A percentile compares a stretch with the other conserved stretches of the same genome.
Conservation (phyloP, 2,329 filamentous ascomycete genomes). For the Botrytis deweyae region DNA sequence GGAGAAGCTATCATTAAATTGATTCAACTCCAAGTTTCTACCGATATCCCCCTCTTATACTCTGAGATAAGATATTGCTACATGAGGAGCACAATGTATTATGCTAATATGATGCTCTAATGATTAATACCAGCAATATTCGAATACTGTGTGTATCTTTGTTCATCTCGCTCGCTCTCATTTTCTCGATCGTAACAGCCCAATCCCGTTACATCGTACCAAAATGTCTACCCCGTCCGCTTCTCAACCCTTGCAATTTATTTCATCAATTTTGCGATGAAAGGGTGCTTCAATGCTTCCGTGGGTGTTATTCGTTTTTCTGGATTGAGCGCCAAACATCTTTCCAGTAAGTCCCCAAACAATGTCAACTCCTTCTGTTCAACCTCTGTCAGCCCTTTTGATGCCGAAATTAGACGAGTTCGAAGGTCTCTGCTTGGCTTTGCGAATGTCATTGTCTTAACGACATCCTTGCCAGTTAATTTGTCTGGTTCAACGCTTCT, state of each 20-base stretch:
- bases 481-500: conserved; percentile 83
- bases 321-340: conserved; percentile 84
- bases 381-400: conserved; percentile 68
- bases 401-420: conserved; percentile 72
- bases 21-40: background rate
- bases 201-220: background rate
- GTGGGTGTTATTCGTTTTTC: conserved; percentile 86
- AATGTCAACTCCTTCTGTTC: conserved; percentile 76
- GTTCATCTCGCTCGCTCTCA: background rate
- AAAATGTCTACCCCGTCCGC: background rate
- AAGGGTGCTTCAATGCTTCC: conserved; percentile 86
- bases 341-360: conserved; percentile 85
- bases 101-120: background rate
- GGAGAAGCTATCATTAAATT: background rate
- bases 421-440: conserved; percentile 82
- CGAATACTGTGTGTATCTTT: background rate
- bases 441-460: conserved; percentile 65
- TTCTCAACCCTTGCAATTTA: background rate
- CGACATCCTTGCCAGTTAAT: conserved; percentile 75
- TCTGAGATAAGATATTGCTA: background rate
- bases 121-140: background rate
- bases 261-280: conserved; percentile 53
- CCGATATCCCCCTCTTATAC: background rate
- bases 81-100: background rate
- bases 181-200: background rate